A percentile compares a stretch with the other conserved stretches of the same genome.
These are phyloP conservation scores for Talaromyces borbonicus DNA, from an alignment of 495 filamentous ascomycete genomes.

Conservation along the genomic window DNA sequence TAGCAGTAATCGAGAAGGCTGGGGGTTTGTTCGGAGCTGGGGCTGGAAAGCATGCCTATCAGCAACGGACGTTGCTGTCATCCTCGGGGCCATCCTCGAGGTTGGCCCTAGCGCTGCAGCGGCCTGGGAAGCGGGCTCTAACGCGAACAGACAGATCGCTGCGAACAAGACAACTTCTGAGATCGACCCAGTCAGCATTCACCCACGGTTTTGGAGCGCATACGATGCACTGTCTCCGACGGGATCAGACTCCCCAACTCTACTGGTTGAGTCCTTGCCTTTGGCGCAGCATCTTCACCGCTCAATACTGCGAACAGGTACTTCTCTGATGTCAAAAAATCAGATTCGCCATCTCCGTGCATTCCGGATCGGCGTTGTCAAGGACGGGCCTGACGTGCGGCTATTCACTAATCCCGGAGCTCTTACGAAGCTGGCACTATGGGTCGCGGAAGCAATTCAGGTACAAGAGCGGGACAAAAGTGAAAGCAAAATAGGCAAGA, in stretches of 20 bases:
- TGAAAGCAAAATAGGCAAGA: slow-evolving; percentile 54
- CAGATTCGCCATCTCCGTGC: slow-evolving; percentile 86
- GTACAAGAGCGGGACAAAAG: slow-evolving; percentile 78
- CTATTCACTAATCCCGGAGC: slow-evolving; percentile 89
- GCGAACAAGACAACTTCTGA: slow-evolving; percentile 15
- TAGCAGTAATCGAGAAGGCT: slow-evolving; percentile 58
- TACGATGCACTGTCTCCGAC: slow-evolving; percentile 68
- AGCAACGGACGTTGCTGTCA: slow-evolving; percentile 82
- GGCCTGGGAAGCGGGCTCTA: slow-evolving; percentile 28
- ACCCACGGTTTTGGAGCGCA: slow-evolving; percentile 77
- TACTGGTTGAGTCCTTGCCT: slow-evolving; percentile 61
- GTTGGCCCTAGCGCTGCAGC: slow-evolving; percentile 51
- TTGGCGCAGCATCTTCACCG: slow-evolving; percentile 82
- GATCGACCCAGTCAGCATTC: slow-evolving; percentile 29
- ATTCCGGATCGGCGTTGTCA: slow-evolving; percentile 92
- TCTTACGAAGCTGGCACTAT: slow-evolving; percentile 82
- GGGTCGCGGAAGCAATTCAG: slow-evolving; percentile 86
- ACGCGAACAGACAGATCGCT: slow-evolving; percentile 28
- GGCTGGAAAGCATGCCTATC: slow-evolving; percentile 92
- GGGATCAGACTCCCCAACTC: slow-evolving; percentile 30
- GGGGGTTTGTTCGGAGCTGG: slow-evolving; percentile 97
- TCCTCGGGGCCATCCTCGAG: slow-evolving; percentile 85
- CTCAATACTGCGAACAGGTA: slow-evolving; percentile 89
- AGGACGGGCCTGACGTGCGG: slow-evolving; percentile 81
- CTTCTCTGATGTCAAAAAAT: slow-evolving; percentile 79